These are phyloP conservation scores for Puccinellia tenuiflora DNA, from an alignment of 176 grass and related monocot genomes.

Conservation along the genomic window DNA sequence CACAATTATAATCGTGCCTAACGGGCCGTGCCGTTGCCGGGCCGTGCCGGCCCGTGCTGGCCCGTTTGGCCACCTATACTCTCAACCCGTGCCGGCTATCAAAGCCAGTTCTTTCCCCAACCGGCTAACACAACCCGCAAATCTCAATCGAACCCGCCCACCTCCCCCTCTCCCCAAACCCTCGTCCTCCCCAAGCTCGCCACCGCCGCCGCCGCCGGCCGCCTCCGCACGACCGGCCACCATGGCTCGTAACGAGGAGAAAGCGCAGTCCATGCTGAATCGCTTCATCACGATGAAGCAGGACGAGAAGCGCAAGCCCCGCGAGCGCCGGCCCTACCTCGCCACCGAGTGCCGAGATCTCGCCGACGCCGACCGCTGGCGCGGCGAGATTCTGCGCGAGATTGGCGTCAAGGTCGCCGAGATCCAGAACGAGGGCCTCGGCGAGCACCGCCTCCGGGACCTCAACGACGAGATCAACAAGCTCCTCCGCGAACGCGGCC, in stretches of 20 bases:
- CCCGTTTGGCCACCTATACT: too few species aligned
- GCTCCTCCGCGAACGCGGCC: slow-evolving; percentile 86
- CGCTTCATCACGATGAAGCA: slow-evolving; percentile 98
- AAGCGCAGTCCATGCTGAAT: slow-evolving; percentile 96
- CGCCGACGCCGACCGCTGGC: slow-evolving; percentile 85
- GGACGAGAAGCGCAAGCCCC: slow-evolving; percentile 96
- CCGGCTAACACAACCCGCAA: not conserved
- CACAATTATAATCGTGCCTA: too few species aligned
- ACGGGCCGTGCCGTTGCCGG: too few species aligned
- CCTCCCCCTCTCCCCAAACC: slow-evolving; percentile 16
- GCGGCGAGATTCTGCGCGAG: slow-evolving; percentile 93
- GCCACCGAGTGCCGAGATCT: slow-evolving; percentile 96
- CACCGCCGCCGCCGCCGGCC: slow-evolving; percentile 22
- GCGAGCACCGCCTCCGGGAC: slow-evolving; percentile 93
- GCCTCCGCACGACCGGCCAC: not conserved
- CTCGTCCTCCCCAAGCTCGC: not conserved
- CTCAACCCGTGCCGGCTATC: too few species aligned
- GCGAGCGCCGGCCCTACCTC: slow-evolving; percentile 89
- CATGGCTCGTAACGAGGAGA: slow-evolving; percentile 99
- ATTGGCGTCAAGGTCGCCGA: slow-evolving; percentile 91
- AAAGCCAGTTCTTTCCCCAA: too few species aligned
- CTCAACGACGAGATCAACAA: slow-evolving; percentile 99
- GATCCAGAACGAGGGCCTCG: slow-evolving; percentile 98
- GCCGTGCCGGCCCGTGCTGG: too few species aligned
- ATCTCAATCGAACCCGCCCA: not conserved